Percentiles rank a stretch among this genome's conserved stretches.
Evolutionary conservation across 2,329 filamentous ascomycete genomes (phyloP).

Genomic region (Calonectria multiphialidica): DNA sequence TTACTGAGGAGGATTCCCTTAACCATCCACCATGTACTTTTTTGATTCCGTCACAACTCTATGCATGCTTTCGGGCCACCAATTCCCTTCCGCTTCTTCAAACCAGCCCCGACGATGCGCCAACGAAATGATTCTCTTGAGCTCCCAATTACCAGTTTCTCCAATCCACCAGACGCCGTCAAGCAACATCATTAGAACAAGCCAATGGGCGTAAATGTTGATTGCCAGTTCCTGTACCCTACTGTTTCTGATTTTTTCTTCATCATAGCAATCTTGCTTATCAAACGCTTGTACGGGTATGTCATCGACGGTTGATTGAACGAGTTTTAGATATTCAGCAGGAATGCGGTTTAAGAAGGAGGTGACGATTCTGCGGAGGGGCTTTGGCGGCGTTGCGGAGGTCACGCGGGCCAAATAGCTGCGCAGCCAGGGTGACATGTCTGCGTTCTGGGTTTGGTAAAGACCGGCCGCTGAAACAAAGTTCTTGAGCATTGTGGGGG

Average conservation of each 20-base stretch:
- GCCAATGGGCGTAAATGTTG: conserved; percentile 55
- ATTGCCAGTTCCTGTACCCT: conserved; percentile 42
- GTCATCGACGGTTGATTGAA: conserved; percentile 47
- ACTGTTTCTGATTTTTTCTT: conserved; percentile 23
- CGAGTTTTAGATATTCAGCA: conserved; percentile 46
- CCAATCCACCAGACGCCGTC: conserved; percentile 57
- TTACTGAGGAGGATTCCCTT: neutral
- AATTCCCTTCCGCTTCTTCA: conserved; percentile 26
- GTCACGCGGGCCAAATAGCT: conserved; percentile 41
- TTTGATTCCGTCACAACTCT: conserved; percentile 26
- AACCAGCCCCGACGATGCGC: conserved; percentile 26
- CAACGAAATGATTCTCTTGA: conserved; percentile 41
- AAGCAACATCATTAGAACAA: conserved; percentile 51
- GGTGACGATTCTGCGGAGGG: conserved; percentile 52
- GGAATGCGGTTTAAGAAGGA: conserved; percentile 56
- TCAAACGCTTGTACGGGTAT: conserved; percentile 20
- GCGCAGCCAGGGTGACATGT: conserved; percentile 33
- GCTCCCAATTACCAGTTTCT: conserved; percentile 49
- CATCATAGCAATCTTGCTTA: neutral
- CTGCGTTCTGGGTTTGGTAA: neutral
- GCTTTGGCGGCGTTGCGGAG: conserved; percentile 40
- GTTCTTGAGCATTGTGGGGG: neutral
- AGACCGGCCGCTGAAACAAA: neutral
- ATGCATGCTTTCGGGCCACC: conserved; percentile 54
- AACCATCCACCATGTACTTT: neutral